These are phyloP conservation scores for Chlamydomonas incerta DNA, from an alignment of 139 green algal genomes.

Conservation along the genomic window DNA sequence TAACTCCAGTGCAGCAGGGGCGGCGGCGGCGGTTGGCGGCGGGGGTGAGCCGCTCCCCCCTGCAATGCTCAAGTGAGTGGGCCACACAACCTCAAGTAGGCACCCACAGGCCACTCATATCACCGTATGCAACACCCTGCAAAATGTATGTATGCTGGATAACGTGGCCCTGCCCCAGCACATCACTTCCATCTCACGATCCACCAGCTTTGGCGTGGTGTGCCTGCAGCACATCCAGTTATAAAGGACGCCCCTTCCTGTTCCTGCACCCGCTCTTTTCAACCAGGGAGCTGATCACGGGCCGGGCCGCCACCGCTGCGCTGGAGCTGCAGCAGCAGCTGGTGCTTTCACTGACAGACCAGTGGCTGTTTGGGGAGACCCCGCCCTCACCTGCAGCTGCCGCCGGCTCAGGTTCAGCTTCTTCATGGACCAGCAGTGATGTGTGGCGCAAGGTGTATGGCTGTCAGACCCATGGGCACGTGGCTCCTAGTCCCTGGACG, in stretches of 20 bases:
- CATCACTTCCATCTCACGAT: no score
- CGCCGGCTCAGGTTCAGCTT: no score
- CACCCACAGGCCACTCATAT: no score
- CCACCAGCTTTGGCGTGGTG: not conserved
- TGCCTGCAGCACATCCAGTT: no score
- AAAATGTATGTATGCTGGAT: no score
- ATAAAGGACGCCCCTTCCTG: not conserved
- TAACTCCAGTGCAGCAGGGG: not conserved
- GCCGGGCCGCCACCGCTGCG: conserved; percentile 57
- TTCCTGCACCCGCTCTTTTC: no score
- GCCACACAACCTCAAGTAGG: no score
- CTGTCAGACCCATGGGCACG: no score
- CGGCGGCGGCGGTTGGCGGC: not conserved
- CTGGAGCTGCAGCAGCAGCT: conserved; percentile 61
- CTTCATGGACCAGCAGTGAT: conserved; percentile 7
- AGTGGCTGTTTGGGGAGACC: conserved; percentile 42
- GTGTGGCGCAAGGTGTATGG: conserved; percentile 31
- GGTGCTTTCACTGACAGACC: conserved; percentile 65
- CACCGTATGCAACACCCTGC: no score
- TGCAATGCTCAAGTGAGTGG: not conserved
- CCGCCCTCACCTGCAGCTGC: not conserved
- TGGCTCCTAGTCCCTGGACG: no score
- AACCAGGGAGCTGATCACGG: conserved; percentile 17
- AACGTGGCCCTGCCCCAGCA: no score
- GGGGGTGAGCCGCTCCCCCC: conserved; percentile 38